Evolutionary conservation across 106 monocot species (phyloP), one percentile per base, ranked within the genome.

Genomic region (Triglochin maritima): DNA sequence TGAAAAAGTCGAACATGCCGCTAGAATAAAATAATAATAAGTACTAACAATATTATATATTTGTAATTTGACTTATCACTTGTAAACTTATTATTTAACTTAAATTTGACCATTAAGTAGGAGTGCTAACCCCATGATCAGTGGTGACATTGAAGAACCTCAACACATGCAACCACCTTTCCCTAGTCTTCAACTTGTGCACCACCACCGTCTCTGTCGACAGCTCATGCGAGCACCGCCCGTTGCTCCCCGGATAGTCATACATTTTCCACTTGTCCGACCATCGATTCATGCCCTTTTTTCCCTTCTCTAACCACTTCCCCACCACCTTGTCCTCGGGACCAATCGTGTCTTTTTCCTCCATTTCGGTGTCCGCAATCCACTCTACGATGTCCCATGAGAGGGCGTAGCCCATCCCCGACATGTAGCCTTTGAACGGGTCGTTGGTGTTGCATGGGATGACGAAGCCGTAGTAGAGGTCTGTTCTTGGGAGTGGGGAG

Each of bases 331-430:
- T 72, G 49, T 82, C 85, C 66, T 86, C 79, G 47, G 85, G 76
- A 16, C 85, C 82, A 0, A 72, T 64, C 76, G 13, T 45, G n/a
- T 73, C 60, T 10, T 47, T 47, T 44, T 43, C 42, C 60, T 82
- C 68, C 6, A 82, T 74, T 41, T 77, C 73, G 44, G 86, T 79
- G 60, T 43, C 41, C 29, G 79, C 66, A 5, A 86, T 74, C 82
- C 79, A 85, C 52, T 81, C 69, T 55, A 81, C 85, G 15, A 81
- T 64, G 48, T 85, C 82, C 85, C 85, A 89, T 13, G 89, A 89
- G 7, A 89, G 56, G 53, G 74, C 66, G 69, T 68, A 89, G 47
- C 80, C 88, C 89, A 89, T 85, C 29, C 85, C 85, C 5, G 82
- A 71, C 85, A 89, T 89, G 80, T 89, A 80, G 49, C 59, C 80